phyloP scores from a whole-genome alignment of 2,329 filamentous ascomycete species.

The Ophiostoma sp. region DNA sequence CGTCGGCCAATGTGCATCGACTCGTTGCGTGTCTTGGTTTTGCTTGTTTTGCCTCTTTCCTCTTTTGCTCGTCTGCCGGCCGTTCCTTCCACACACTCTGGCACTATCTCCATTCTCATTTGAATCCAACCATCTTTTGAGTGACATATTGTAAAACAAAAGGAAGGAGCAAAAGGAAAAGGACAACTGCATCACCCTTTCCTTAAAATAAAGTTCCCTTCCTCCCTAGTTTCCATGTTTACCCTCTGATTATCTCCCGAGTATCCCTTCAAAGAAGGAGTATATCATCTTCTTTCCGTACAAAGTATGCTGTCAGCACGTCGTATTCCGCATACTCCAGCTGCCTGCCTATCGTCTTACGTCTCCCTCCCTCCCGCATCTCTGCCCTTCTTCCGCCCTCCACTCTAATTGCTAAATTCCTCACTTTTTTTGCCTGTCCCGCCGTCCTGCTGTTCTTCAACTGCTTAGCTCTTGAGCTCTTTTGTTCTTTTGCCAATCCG shows the following conservation, averaged over 20 bases:
- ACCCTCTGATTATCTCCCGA: not conserved
- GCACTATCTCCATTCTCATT: not conserved
- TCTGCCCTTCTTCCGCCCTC: not conserved
- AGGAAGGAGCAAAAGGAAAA: not conserved
- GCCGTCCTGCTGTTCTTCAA: not conserved
- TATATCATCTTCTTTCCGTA: not conserved
- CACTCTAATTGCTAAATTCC: not conserved
- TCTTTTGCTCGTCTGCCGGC: not conserved
- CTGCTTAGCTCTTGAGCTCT: not conserved
- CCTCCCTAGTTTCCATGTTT: not conserved
- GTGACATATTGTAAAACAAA: not conserved
- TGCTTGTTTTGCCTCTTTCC: not conserved
- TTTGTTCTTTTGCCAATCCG: not conserved
- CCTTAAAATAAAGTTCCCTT: not conserved
- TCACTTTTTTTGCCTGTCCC: slow-evolving; percentile 8
- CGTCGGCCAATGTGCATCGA: not conserved
- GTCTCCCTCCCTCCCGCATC: not conserved
- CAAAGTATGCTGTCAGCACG: slow-evolving; percentile 1
- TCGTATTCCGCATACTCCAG: not conserved
- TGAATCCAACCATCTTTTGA: too few species aligned
- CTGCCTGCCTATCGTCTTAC: not conserved
- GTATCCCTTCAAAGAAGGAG: not conserved
- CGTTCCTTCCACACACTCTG: not conserved
- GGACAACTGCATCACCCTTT: not conserved
- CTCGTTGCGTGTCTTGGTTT: not conserved